These are phyloP conservation scores for Conringia planisiliqua DNA, from an alignment of 345 rosid species.

Conservation along the genomic window DNA sequence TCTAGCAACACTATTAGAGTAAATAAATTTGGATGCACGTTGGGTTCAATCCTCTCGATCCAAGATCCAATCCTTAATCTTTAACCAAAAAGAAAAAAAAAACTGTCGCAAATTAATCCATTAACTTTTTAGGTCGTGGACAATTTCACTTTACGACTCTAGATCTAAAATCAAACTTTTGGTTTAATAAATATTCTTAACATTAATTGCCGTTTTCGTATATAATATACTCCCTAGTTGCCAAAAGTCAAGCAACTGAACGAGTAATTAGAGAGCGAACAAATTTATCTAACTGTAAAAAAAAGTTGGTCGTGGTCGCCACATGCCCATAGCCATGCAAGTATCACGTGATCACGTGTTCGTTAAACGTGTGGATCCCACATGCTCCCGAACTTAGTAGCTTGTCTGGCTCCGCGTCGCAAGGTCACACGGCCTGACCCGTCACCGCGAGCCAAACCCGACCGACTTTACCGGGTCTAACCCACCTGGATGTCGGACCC, in stretches of 20 bases:
- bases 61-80: no score
- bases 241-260: no score
- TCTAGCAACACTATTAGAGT: no score
- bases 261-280: neutral
- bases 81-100: no score
- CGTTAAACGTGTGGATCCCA: neutral
- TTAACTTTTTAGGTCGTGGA: no score
- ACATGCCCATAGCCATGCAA: constrained; percentile 9
- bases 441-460: constrained; percentile 25
- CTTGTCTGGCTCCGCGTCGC: constrained; percentile 31
- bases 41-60: no score
- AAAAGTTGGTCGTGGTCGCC: neutral
- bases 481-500: constrained; percentile 7
- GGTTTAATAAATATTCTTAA: no score
- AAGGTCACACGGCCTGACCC: constrained; percentile 27
- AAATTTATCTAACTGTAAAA: neutral
- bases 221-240: neutral
- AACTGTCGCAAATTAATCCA: no score
- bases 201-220: no score
- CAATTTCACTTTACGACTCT: no score
- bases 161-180: no score
- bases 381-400: neutral
- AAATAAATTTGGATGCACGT: no score
- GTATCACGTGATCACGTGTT: constrained; percentile 19
- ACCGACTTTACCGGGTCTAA: neutral